Conservation (phyloP, 495 filamentous ascomycete genomes). For the Aspergillus affinis region DNA sequence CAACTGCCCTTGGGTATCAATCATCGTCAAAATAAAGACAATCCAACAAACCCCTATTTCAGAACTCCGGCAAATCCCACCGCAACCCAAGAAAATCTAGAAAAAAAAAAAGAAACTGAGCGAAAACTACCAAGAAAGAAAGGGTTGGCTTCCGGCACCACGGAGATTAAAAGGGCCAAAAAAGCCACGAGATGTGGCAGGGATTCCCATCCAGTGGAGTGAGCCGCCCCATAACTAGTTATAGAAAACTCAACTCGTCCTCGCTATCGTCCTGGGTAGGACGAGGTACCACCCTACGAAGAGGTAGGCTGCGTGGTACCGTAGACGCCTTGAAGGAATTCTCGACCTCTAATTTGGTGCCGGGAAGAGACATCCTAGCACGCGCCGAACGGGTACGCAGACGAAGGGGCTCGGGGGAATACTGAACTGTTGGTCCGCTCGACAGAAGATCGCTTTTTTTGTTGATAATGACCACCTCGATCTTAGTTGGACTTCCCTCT, state of each 20-base stretch:
- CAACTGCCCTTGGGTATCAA: conserved; percentile 10
- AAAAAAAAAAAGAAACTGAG: not conserved
- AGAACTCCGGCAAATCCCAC: not conserved
- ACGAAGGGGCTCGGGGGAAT: conserved; percentile 1
- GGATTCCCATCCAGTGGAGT: not conserved
- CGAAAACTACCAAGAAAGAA: not conserved
- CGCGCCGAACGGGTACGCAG: conserved; percentile 8
- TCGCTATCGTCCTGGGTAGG: conserved; percentile 41
- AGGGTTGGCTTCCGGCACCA: not conserved
- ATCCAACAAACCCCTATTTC: not conserved
- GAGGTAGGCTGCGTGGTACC: not conserved
- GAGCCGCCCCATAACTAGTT: conserved; percentile 9
- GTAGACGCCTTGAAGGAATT: not conserved
- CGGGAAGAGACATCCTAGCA: conserved; percentile 1
- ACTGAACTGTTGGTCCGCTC: not conserved
- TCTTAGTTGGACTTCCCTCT: conserved; percentile 14
- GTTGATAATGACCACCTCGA: conserved; percentile 44
- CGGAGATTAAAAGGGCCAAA: not conserved
- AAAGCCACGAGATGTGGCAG: not conserved
- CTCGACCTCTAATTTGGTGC: not conserved
- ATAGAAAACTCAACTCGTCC: conserved; percentile 47
- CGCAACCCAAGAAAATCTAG: not conserved
- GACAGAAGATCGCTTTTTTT: conserved; percentile 13
- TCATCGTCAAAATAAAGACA: not conserved
- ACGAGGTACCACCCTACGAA: conserved; percentile 26